A percentile compares a stretch with the other conserved stretches of the same genome.
Evolutionary conservation across 305 asterid genomes (phyloP).

Genomic region (Caryopteris hybrid): DNA sequence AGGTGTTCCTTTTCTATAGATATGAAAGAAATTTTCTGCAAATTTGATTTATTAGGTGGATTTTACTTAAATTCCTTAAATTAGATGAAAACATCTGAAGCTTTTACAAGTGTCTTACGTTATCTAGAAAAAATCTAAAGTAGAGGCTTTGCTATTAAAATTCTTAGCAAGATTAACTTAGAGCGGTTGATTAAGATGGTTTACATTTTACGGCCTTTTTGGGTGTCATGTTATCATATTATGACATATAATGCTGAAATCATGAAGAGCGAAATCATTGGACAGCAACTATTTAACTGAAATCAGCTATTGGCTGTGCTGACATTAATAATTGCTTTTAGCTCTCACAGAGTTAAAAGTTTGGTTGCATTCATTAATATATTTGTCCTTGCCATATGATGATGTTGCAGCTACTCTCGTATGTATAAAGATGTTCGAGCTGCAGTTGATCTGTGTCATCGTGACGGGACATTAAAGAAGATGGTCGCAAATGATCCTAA

Average conservation of each 20-base stretch:
- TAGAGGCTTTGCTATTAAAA: background rate
- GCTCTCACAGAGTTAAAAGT: conserved; percentile 4
- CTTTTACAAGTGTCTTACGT: background rate
- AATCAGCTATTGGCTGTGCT: background rate
- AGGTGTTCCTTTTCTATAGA: background rate
- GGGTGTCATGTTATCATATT: background rate
- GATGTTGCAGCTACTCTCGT: conserved; percentile 62
- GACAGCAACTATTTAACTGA: background rate
- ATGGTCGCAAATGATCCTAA: conserved; percentile 93
- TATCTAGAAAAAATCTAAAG: background rate
- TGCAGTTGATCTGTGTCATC: conserved; percentile 98
- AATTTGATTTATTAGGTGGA: background rate
- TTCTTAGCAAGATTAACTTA: background rate
- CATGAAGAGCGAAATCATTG: background rate
- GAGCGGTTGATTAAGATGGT: conserved; percentile 1
- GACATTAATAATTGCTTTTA: background rate
- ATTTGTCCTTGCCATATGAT: conserved; percentile 27
- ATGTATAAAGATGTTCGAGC: conserved; percentile 95
- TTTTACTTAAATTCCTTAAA: background rate
- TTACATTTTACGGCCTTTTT: background rate
- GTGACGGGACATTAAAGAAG: conserved; percentile 96
- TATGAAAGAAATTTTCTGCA: background rate
- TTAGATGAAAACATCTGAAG: background rate
- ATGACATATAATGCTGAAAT: background rate
- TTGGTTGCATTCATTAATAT: conserved; percentile 6